Conservation (phyloP, 345 rosid species). For the Combretum micranthum region DNA sequence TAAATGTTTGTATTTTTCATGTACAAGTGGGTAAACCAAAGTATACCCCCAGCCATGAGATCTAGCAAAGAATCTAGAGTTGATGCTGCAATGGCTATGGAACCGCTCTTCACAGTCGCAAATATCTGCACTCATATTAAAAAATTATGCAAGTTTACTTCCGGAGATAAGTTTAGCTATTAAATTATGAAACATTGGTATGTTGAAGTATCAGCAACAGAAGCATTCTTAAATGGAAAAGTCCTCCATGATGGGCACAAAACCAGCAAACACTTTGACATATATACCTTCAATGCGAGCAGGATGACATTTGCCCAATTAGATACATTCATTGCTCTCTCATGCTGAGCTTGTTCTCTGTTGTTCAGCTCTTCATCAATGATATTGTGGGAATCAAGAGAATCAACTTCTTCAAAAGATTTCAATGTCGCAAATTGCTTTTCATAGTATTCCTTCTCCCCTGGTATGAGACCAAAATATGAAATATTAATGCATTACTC, state of each 20-base stretch:
- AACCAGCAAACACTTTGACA: background rate
- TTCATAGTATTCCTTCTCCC: slow-evolving; percentile 33
- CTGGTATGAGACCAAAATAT: slow-evolving; percentile 6
- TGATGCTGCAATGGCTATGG: slow-evolving; percentile 10
- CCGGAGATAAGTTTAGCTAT: too few species aligned
- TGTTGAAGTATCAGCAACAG: too few species aligned
- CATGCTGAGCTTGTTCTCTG: slow-evolving; percentile 12
- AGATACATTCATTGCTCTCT: slow-evolving; percentile 25
- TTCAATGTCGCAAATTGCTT: slow-evolving; percentile 25
- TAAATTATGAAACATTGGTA: too few species aligned
- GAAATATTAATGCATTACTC: background rate
- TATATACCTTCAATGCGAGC: slow-evolving; percentile 16
- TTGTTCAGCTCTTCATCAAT: slow-evolving; percentile 10
- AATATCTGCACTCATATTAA: slow-evolving; percentile 6
- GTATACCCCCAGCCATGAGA: slow-evolving; percentile 9
- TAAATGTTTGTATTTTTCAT: slow-evolving; percentile 10
- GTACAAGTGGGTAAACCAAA: slow-evolving; percentile 11
- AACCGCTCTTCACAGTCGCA: slow-evolving; percentile 4
- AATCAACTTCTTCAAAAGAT: slow-evolving; percentile 28
- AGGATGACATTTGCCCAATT: slow-evolving; percentile 18
- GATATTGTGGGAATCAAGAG: slow-evolving; percentile 4
- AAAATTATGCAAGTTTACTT: too few species aligned
- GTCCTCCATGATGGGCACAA: background rate
- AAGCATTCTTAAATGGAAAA: background rate
- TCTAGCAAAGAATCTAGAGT: slow-evolving; percentile 14